Evolutionary conservation across 139 green algal genomes (phyloP).

Genomic region (Penium margaritaceum): DNA sequence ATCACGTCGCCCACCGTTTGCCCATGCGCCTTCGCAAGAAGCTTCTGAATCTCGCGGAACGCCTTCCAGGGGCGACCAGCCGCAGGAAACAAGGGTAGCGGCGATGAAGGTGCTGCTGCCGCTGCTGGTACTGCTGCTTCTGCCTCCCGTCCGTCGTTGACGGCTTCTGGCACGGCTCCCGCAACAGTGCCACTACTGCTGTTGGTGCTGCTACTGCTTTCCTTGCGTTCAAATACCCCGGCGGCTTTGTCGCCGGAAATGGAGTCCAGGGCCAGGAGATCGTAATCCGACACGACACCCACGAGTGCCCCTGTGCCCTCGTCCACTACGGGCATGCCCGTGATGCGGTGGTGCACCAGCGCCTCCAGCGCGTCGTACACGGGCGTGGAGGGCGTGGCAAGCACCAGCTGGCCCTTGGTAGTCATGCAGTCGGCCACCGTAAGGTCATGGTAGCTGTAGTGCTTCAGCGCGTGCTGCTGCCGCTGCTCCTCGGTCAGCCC

Average conservation of each 20-base stretch:
- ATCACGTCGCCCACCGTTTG: constrained; percentile 66
- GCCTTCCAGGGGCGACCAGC: constrained; percentile 14
- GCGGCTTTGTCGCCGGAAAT: constrained; percentile 38
- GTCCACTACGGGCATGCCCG: constrained; percentile 44
- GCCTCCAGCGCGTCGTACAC: constrained; percentile 35
- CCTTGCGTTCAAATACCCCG: background rate
- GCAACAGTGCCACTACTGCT: background rate
- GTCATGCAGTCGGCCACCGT: constrained; percentile 31
- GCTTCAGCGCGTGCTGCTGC: too few relatives aligned
- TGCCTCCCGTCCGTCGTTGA: background rate
- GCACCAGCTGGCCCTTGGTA: constrained; percentile 5
- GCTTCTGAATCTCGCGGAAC: constrained; percentile 53
- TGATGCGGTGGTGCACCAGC: constrained; percentile 42
- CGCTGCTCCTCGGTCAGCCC: too few relatives aligned
- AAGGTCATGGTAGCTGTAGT: too few relatives aligned
- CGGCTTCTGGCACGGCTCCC: background rate
- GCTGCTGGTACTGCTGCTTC: background rate
- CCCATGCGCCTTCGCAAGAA: constrained; percentile 39
- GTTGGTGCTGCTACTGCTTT: background rate
- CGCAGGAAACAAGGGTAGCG: background rate
- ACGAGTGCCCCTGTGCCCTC: constrained; percentile 39
- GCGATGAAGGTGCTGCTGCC: background rate
- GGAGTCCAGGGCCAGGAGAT: constrained; percentile 69
- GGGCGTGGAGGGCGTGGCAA: constrained; percentile 1
- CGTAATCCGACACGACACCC: constrained; percentile 73